Conservation (phyloP, 2,329 filamentous ascomycete species). For the Colletotrichum camelliae region DNA sequence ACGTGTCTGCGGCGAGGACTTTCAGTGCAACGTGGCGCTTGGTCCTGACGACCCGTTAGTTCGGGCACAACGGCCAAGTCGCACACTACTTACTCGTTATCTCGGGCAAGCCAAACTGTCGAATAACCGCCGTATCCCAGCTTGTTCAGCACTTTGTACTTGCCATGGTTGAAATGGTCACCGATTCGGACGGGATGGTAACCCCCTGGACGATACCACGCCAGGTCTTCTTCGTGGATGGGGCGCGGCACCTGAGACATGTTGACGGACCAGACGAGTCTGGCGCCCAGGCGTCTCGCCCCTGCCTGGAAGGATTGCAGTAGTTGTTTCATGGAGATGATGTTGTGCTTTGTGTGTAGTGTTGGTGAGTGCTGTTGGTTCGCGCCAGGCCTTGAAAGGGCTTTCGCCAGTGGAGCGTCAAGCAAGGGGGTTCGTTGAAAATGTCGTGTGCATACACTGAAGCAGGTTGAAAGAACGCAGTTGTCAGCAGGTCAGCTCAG, state of each 20-base stretch:
- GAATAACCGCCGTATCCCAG: neutral
- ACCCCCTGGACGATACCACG: neutral
- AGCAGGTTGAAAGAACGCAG: neutral
- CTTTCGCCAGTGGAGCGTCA: neutral
- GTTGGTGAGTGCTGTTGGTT: neutral
- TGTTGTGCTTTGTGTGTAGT: neutral
- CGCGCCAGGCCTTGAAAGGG: too few species aligned
- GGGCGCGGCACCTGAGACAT: neutral
- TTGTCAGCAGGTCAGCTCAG: neutral
- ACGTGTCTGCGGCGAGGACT: neutral
- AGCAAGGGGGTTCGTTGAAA: neutral
- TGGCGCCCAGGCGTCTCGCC: neutral
- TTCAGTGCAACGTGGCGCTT: neutral
- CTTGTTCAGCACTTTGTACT: neutral
- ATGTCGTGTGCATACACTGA: accelerated
- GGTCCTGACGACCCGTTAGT: neutral
- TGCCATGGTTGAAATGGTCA: neutral
- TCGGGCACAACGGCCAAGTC: neutral
- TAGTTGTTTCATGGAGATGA: neutral
- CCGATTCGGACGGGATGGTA: neutral
- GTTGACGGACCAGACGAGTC: neutral
- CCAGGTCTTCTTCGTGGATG: neutral
- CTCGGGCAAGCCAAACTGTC: neutral
- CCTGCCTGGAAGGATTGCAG: neutral
- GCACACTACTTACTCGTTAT: neutral